These are phyloP conservation scores for Xylaria sp. DNA, from an alignment of 2,329 filamentous ascomycete genomes.

Conservation along the genomic window DNA sequence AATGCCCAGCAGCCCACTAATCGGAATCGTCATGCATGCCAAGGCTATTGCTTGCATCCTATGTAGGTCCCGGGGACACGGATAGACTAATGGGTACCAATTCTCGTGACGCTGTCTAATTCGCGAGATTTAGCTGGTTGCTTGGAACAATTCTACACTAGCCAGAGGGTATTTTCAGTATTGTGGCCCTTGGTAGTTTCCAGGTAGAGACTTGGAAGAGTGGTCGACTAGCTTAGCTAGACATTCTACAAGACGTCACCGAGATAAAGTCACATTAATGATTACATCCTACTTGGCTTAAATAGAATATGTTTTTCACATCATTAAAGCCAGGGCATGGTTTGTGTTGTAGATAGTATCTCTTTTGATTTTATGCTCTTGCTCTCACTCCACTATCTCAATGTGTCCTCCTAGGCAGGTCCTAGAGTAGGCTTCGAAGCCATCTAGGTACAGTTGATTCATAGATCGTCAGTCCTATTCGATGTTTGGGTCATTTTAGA, in stretches of 20 bases:
- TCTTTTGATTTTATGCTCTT: slow-evolving; percentile 28
- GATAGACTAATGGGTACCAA: neutral
- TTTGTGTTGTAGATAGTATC: slow-evolving; percentile 11
- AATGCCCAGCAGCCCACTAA: neutral
- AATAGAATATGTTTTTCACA: neutral
- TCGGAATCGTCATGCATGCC: neutral
- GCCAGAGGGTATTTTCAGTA: neutral
- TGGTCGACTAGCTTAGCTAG: neutral
- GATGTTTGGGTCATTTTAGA: neutral
- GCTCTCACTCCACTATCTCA: slow-evolving; percentile 19
- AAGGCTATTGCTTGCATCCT: neutral
- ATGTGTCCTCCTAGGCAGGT: slow-evolving; percentile 12
- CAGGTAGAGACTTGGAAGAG: neutral
- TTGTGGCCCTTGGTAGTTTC: neutral
- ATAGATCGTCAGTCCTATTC: neutral
- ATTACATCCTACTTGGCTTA: neutral
- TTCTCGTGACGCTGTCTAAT: neutral
- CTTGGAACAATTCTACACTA: neutral
- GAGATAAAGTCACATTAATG: neutral
- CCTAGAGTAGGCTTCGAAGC: slow-evolving; percentile 2
- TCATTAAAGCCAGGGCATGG: neutral
- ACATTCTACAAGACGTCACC: neutral
- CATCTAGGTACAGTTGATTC: slow-evolving; percentile 19
- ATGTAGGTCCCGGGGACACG: neutral
- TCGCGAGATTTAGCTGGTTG: neutral